A percentile compares a stretch with the other conserved stretches of the same genome.
These are phyloP conservation scores for Arthromyces matolae DNA, from an alignment of 768 basidiomycete genomes.

Conservation along the genomic window DNA sequence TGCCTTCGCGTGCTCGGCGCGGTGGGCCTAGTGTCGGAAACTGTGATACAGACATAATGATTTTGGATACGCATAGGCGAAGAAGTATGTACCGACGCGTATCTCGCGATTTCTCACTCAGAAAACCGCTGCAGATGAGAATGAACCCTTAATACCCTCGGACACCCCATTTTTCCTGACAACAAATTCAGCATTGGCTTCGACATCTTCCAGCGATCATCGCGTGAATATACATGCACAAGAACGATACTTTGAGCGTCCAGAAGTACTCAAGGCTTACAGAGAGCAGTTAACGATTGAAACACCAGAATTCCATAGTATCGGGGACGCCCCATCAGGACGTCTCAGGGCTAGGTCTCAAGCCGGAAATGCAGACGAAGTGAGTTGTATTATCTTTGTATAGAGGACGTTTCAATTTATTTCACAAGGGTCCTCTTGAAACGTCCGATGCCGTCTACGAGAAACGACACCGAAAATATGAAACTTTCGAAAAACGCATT, in stretches of 20 bases:
- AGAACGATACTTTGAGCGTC: conserved; percentile 73
- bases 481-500: conserved; percentile 80
- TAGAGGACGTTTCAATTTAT: background rate
- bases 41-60: conserved; percentile 78
- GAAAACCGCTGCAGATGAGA: conserved; percentile 49
- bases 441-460: conserved; percentile 80
- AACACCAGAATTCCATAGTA: conserved; percentile 64
- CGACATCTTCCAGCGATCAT: conserved; percentile 36
- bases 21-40: conserved; percentile 79
- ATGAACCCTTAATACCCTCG: conserved; percentile 65
- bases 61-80: conserved; percentile 75
- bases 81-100: conserved; percentile 51
- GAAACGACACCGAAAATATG: conserved; percentile 82
- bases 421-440: conserved; percentile 61
- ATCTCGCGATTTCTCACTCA: background rate
- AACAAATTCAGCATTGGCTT: conserved; percentile 57
- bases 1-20: conserved; percentile 77
- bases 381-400: conserved; percentile 34
- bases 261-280: conserved; percentile 71
- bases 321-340: conserved; percentile 47
- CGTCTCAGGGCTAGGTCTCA: conserved; percentile 58
- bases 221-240: conserved; percentile 57
- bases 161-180: conserved; percentile 68
- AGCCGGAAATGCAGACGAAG: conserved; percentile 57
- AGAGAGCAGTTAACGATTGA: conserved; percentile 70